These are phyloP conservation scores for Xylaria sp. DNA, from an alignment of 495 filamentous ascomycete genomes.

Conservation along the genomic window DNA sequence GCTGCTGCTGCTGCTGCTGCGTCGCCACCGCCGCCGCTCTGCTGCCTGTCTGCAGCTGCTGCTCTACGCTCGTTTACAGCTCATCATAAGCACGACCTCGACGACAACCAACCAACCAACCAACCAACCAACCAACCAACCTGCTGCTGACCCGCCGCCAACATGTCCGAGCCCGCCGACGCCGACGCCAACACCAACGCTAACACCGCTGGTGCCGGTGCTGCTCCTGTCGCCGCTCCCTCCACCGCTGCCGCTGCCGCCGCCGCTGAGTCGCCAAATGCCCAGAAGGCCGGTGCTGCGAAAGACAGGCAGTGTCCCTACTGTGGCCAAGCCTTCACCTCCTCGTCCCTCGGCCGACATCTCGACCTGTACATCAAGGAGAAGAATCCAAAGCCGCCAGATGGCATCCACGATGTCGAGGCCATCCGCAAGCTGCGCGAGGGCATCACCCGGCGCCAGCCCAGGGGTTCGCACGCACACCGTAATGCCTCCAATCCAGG, in stretches of 20 bases:
- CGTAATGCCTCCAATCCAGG: constrained; percentile 58
- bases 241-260: constrained; percentile 35
- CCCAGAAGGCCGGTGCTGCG: constrained; percentile 46
- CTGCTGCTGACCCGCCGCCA: not conserved
- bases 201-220: not conserved
- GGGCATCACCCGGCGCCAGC: constrained; percentile 82
- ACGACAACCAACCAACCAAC: no score
- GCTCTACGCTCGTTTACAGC: no score
- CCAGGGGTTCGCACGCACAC: constrained; percentile 63
- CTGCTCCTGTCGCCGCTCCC: not conserved
- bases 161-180: constrained; percentile 24
- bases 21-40: not conserved
- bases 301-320: constrained; percentile 89
- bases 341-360: constrained; percentile 90
- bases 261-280: constrained; percentile 41
- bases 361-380: constrained; percentile 88
- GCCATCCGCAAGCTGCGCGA: constrained; percentile 82
- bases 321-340: constrained; percentile 85
- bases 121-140: no score
- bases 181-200: constrained; percentile 16
- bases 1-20: no score
- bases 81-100: not conserved
- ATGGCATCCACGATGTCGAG: constrained; percentile 86
- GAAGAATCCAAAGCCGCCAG: constrained; percentile 81
- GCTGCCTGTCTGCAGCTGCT: not conserved